A percentile compares a stretch with the other conserved stretches of the same genome.
phyloP scores from a whole-genome alignment of 805 yeast genomes.

The Lipomyces mesembrius region DNA sequence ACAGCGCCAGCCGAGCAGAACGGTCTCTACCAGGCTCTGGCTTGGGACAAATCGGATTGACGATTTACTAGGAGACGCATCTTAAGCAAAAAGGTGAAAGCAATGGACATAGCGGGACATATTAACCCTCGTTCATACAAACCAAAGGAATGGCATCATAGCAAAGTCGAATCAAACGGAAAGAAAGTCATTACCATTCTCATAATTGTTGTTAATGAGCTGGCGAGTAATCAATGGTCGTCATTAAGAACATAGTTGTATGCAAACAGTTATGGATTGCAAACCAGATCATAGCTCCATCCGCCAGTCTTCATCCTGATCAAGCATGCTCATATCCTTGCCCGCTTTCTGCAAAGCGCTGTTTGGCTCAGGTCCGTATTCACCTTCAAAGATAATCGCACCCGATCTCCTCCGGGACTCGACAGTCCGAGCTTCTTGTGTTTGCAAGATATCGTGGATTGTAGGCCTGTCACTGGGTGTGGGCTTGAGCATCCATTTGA shows the following conservation, averaged over 20 bases:
- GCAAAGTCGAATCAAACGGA: conserved; percentile 1
- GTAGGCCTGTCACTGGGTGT: conserved; percentile 80
- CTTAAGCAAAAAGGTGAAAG: background rate
- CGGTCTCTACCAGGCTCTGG: background rate
- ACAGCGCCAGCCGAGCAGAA: background rate
- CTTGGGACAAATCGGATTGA: background rate
- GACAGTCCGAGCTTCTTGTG: conserved; percentile 75
- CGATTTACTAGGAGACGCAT: background rate
- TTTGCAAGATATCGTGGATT: conserved; percentile 68
- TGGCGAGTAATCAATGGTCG: background rate
- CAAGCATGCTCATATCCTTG: conserved; percentile 28
- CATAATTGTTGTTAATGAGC: background rate
- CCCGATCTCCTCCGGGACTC: conserved; percentile 86
- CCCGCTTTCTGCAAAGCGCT: conserved; percentile 6
- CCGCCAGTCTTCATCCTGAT: conserved; percentile 40
- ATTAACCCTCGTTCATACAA: background rate
- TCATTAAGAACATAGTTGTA: background rate
- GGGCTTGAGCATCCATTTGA: conserved; percentile 88
- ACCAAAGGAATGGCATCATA: background rate
- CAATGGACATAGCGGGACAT: background rate
- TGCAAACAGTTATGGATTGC: background rate
- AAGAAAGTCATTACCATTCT: background rate
- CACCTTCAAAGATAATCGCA: conserved; percentile 94
- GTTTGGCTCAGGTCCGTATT: conserved; percentile 80
- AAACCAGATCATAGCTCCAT: conserved; percentile 27